These are phyloP conservation scores for Cyberlindnera japonica DNA, from an alignment of 805 yeast genomes.

Conservation along the genomic window DNA sequence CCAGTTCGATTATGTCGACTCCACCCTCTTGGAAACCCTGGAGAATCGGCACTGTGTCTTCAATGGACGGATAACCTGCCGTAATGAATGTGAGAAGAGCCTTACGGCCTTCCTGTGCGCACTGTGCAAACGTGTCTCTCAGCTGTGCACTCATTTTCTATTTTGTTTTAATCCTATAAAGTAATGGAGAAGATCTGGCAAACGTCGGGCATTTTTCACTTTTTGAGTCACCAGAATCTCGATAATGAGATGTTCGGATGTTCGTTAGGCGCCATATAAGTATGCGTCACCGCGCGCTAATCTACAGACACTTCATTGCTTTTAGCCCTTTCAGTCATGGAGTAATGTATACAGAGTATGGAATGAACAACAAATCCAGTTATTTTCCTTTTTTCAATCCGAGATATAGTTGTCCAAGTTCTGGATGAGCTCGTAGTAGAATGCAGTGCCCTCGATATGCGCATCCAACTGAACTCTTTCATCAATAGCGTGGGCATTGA, in stretches of 20 bases:
- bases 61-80: constrained; percentile 88
- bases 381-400: not conserved
- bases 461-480: constrained; percentile 42
- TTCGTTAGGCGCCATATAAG: not conserved
- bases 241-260: constrained; percentile 8
- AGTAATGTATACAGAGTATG: too few species aligned
- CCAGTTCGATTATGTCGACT: constrained; percentile 90
- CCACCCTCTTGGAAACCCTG: constrained; percentile 93
- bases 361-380: too few species aligned
- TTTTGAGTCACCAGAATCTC: constrained; percentile 1
- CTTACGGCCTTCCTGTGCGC: constrained; percentile 65
- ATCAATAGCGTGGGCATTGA: constrained; percentile 51
- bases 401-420: constrained; percentile 11
- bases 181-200: not conserved
- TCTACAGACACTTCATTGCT: too few species aligned
- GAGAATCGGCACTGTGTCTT: constrained; percentile 82
- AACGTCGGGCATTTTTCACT: constrained; percentile 1
- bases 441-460: constrained; percentile 13
- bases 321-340: too few species aligned
- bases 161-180: not conserved
- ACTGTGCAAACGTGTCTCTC: constrained; percentile 56
- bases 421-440: constrained; percentile 15
- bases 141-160: constrained; percentile 34
- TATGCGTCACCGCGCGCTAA: constrained; percentile 26
- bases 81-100: constrained; percentile 92